These are phyloP conservation scores for Metschnikowia similis DNA, from an alignment of 805 yeast genomes.

Conservation along the genomic window DNA sequence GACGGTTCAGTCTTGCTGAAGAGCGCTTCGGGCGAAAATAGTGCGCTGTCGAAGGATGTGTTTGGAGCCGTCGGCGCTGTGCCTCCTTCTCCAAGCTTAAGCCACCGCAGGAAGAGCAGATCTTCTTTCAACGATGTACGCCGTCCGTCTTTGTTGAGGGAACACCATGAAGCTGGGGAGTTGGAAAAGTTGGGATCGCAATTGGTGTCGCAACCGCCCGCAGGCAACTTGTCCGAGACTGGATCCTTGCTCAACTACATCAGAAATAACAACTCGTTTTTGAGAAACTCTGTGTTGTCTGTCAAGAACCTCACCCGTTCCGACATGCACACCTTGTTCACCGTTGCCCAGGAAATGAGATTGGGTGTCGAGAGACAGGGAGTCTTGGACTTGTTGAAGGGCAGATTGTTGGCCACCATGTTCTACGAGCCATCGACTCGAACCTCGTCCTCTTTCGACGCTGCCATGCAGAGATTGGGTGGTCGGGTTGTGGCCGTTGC, in stretches of 20 bases:
- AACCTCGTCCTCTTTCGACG: constrained; percentile 94
- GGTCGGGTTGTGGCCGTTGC: constrained; percentile 91
- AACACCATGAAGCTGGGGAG: constrained; percentile 37
- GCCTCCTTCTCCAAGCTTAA: constrained; percentile 41
- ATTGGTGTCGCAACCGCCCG: constrained; percentile 68
- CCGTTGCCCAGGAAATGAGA: constrained; percentile 97
- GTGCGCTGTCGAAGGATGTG: constrained; percentile 42
- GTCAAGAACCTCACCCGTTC: constrained; percentile 84
- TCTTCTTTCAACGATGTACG: constrained; percentile 30
- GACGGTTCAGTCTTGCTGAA: constrained; percentile 69
- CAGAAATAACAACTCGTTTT: constrained; percentile 82
- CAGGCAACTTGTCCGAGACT: constrained; percentile 69
- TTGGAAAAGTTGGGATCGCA: constrained; percentile 56
- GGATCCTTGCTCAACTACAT: constrained; percentile 75
- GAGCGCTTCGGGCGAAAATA: constrained; percentile 55
- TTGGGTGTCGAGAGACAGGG: constrained; percentile 96
- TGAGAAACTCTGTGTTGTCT: constrained; percentile 81
- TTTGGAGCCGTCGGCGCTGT: constrained; percentile 36
- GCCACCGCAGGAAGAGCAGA: constrained; percentile 29
- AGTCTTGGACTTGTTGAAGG: constrained; percentile 82
- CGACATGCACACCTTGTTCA: constrained; percentile 87
- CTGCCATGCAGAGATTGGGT: constrained; percentile 99
- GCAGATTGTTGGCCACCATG: constrained; percentile 88
- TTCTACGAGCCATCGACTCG: constrained; percentile 98
- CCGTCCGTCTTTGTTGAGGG: constrained; percentile 33